A percentile compares a stretch with the other conserved stretches of the same genome.
These are phyloP conservation scores for Paragyromitra xinjiangensis DNA, from an alignment of 495 filamentous ascomycete species.

Conservation along the genomic window DNA sequence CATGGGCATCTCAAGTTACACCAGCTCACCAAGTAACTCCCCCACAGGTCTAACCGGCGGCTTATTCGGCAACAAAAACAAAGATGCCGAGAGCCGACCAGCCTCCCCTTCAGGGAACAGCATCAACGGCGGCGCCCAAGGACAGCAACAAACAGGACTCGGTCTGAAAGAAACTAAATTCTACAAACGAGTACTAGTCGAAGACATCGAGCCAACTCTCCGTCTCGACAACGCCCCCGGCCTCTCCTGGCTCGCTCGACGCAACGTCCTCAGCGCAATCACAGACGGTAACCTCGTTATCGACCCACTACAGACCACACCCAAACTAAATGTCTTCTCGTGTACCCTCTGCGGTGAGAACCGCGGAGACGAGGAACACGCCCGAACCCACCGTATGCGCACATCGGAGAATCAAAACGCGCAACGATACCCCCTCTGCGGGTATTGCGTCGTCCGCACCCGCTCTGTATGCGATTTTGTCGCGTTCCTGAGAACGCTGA, in stretches of 20 bases:
- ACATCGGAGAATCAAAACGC: constrained; percentile 84
- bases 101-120: constrained; percentile 41
- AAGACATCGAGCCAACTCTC: constrained; percentile 94
- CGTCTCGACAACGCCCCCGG: constrained; percentile 88
- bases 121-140: constrained; percentile 34
- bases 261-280: constrained; percentile 81
- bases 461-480: constrained; percentile 91
- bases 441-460: constrained; percentile 83
- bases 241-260: constrained; percentile 88
- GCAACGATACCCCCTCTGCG: constrained; percentile 87
- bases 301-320: constrained; percentile 71
- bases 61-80: constrained; percentile 47
- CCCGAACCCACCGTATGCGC: constrained; percentile 86
- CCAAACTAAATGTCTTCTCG: constrained; percentile 69
- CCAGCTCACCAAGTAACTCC: constrained; percentile 52
- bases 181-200: constrained; percentile 84
- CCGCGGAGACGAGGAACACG: constrained; percentile 72
- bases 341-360: constrained; percentile 91
- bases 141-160: constrained; percentile 49
- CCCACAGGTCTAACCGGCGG: constrained; percentile 52
- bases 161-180: constrained; percentile 89
- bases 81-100: constrained; percentile 44
- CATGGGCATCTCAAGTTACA: constrained; percentile 52
- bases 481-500: constrained; percentile 85
- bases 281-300: constrained; percentile 87